Conservation (phyloP, 331 rosid species). For the Ulmus americana region DNA sequence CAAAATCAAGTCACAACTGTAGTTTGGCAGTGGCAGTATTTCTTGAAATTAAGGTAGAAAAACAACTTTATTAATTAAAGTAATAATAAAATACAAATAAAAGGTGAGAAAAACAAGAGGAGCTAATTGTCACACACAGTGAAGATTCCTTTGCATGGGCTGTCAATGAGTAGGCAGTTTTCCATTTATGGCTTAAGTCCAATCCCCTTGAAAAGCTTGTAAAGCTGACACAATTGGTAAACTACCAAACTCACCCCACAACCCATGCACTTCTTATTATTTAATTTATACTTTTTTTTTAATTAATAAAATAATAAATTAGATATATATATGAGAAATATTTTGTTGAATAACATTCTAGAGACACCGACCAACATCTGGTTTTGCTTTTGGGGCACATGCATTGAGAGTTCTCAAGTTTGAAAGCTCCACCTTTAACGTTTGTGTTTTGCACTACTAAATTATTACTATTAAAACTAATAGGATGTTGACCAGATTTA, state of each 20-base stretch:
- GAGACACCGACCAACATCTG: slow-evolving; percentile 24
- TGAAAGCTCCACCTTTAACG: slow-evolving; percentile 9
- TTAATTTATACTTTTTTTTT: no score
- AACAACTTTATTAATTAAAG: neutral
- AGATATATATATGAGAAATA: no score
- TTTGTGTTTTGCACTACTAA: slow-evolving; percentile 6
- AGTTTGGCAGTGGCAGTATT: neutral
- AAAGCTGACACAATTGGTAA: slow-evolving; percentile 15
- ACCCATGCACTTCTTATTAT: neutral
- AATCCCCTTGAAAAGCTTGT: slow-evolving; percentile 11
- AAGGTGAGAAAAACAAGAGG: neutral
- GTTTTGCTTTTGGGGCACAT: slow-evolving; percentile 28
- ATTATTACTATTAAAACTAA: no score
- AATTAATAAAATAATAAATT: no score
- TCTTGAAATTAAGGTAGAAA: no score
- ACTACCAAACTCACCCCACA: slow-evolving; percentile 12
- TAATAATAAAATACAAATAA: neutral
- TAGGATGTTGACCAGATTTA: no score
- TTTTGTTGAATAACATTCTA: neutral
- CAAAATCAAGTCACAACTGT: neutral
- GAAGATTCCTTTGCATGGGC: slow-evolving; percentile 19
- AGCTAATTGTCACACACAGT: neutral
- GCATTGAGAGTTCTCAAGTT: slow-evolving; percentile 1
- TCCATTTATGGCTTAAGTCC: slow-evolving; percentile 25
- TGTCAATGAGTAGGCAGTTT: slow-evolving; percentile 21